These are phyloP conservation scores for Peronospora belbahrii DNA, from an alignment of 352 stramenopile species.

Conservation along the genomic window DNA sequence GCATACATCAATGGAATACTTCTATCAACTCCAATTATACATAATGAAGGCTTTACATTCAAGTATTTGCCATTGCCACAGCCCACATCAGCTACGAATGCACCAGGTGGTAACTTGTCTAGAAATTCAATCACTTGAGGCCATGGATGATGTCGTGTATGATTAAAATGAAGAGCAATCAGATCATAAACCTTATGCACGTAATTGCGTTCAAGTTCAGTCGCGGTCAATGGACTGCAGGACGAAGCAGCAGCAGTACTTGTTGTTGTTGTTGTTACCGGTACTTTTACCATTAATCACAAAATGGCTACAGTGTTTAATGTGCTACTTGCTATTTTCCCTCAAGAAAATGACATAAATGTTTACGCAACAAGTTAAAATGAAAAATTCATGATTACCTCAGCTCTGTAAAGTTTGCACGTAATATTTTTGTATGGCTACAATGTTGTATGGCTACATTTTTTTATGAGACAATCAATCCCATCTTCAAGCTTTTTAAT, in stretches of 20 bases:
- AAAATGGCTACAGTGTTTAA: neutral
- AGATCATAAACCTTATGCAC: constrained; percentile 82
- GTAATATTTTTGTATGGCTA: no score
- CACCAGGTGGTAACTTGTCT: constrained; percentile 25
- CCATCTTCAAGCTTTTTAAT: no score
- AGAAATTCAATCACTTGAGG: constrained; percentile 69
- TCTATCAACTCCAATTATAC: constrained; percentile 62
- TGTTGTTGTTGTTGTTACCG: no score
- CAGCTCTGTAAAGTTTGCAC: no score
- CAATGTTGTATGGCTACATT: no score
- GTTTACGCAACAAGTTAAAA: neutral
- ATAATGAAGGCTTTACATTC: constrained; percentile 45
- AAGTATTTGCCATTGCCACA: constrained; percentile 85
- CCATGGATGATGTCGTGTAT: constrained; percentile 78
- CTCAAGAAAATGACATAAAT: neutral
- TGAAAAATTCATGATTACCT: no score
- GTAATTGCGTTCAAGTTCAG: constrained; percentile 64
- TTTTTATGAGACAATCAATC: no score
- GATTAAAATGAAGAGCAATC: constrained; percentile 79
- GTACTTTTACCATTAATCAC: constrained; percentile 4
- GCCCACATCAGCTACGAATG: constrained; percentile 67
- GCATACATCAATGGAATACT: constrained; percentile 65
- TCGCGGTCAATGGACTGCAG: constrained; percentile 28
- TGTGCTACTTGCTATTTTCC: neutral
- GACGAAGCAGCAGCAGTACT: constrained; percentile 2